Evolutionary conservation across 1,284 basidiomycete genomes (phyloP).

Genomic region (Trametes pubescens): DNA sequence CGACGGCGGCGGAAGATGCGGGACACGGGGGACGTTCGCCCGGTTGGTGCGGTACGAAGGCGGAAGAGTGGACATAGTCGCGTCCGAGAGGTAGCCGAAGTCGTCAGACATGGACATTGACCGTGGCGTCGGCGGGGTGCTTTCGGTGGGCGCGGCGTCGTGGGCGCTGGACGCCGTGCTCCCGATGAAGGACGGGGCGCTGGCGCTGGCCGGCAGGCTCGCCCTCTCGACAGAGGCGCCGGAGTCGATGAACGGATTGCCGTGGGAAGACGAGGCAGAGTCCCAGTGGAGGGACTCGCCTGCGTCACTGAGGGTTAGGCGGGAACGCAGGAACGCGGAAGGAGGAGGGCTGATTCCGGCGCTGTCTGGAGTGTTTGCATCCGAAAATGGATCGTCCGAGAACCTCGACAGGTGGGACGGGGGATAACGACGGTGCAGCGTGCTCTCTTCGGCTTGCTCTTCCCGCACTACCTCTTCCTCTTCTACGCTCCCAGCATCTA

Average conservation of each 20-base stretch:
- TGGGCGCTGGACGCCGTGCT: background rate
- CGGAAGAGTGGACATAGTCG: slow-evolving; percentile 14
- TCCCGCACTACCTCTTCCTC: background rate
- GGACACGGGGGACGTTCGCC: background rate
- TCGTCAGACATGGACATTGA: background rate
- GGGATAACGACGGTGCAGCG: background rate
- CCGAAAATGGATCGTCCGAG: background rate
- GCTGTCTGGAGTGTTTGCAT: background rate
- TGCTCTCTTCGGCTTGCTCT: background rate
- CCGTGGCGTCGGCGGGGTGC: background rate
- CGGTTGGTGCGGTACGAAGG: slow-evolving; percentile 19
- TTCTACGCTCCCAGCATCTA: background rate
- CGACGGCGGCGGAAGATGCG: background rate
- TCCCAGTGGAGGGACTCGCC: background rate
- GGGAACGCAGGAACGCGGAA: background rate
- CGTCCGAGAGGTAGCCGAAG: slow-evolving; percentile 3
- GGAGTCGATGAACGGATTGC: background rate
- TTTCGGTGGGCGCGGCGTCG: background rate
- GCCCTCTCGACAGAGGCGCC: background rate
- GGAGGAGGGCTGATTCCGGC: background rate
- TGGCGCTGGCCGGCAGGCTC: background rate
- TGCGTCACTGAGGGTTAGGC: background rate
- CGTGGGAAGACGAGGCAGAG: background rate
- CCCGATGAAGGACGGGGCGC: background rate
- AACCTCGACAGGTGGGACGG: background rate